These are phyloP conservation scores for Chrysanthemum makinoi DNA, from an alignment of 129 eudicot species.

Conservation along the genomic window DNA sequence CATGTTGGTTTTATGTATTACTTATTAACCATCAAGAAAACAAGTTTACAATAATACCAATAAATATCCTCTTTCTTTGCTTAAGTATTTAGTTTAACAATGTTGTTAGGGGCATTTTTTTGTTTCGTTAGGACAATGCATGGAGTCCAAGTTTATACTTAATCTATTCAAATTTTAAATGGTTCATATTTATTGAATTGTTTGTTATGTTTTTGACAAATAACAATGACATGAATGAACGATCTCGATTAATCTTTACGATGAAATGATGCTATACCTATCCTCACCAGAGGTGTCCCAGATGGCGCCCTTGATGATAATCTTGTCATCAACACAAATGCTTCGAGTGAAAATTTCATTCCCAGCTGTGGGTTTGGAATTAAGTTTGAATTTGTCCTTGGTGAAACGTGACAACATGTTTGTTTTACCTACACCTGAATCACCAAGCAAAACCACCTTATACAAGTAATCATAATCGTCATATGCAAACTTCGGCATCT, in stretches of 20 bases:
- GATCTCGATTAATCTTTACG: background rate
- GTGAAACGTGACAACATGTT: slow-evolving; percentile 32
- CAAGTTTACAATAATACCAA: background rate
- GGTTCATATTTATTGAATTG: background rate
- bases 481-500: slow-evolving; percentile 8
- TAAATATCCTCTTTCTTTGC: too few species aligned
- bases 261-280: slow-evolving; percentile 20
- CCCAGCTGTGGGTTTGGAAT: slow-evolving; percentile 35
- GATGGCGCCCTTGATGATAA: slow-evolving; percentile 25
- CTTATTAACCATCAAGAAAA: too few species aligned
- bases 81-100: too few species aligned
- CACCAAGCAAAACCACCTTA: slow-evolving; percentile 35
- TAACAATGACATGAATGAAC: background rate
- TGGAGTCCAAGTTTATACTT: too few species aligned
- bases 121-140: background rate
- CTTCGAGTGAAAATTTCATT: slow-evolving; percentile 33
- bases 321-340: slow-evolving; percentile 32
- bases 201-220: background rate
- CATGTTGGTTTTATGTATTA: too few species aligned
- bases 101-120: too few species aligned
- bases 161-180: too few species aligned
- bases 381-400: slow-evolving; percentile 33
- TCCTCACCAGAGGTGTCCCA: slow-evolving; percentile 41
- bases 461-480: slow-evolving; percentile 33
- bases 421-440: slow-evolving; percentile 39